A percentile compares a stretch with the other conserved stretches of the same genome.
These are phyloP conservation scores for Bolboschoenus planiculmis DNA, from an alignment of 176 grass and related monocot species.

Conservation along the genomic window DNA sequence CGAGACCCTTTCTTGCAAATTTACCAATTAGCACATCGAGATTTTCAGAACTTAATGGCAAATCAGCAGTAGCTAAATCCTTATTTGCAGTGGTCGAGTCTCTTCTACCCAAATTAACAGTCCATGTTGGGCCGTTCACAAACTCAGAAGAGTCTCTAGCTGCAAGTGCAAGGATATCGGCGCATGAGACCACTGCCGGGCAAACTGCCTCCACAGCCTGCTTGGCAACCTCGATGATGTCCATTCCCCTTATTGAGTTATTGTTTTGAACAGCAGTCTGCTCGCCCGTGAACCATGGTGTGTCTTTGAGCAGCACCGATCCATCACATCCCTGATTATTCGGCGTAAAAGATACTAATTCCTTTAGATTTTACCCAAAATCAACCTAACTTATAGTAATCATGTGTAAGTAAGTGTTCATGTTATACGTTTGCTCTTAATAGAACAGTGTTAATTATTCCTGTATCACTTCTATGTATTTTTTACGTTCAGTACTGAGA, in stretches of 20 bases:
- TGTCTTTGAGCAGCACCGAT: slow-evolving; percentile 2
- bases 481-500: no score
- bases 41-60: slow-evolving; percentile 4
- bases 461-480: no score
- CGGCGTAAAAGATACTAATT: neutral
- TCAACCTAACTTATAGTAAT: neutral
- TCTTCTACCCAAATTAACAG: slow-evolving; percentile 38
- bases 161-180: neutral
- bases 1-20: slow-evolving; percentile 28
- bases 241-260: slow-evolving; percentile 5
- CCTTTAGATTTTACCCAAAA: neutral
- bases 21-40: neutral
- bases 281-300: neutral
- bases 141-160: slow-evolving; percentile 12
- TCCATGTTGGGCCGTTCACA: slow-evolving; percentile 44
- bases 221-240: slow-evolving; percentile 1
- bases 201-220: neutral
- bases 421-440: no score
- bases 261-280: neutral
- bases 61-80: slow-evolving; percentile 8
- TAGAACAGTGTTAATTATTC: no score
- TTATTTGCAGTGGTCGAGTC: slow-evolving; percentile 37
- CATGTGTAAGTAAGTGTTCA: no score
- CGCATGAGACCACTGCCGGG: neutral
- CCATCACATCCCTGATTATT: slow-evolving; percentile 5